Percentiles rank a stretch among this genome's conserved stretches.
These are phyloP conservation scores for Globisporangium parvum DNA, from an alignment of 352 stramenopile genomes.

Conservation along the genomic window DNA sequence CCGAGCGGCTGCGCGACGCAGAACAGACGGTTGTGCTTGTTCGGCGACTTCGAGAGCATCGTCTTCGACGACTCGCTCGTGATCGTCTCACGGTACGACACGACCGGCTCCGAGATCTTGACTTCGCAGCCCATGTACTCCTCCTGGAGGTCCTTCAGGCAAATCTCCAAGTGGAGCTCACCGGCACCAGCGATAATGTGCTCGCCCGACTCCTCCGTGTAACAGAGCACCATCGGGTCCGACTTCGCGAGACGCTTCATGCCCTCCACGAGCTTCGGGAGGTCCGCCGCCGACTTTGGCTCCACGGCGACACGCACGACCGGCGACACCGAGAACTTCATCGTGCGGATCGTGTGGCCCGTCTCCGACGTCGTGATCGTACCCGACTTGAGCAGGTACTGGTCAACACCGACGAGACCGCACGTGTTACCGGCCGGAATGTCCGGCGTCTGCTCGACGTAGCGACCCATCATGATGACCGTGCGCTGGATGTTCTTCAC, in stretches of 20 bases:
- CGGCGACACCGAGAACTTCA: slow-evolving; percentile 99
- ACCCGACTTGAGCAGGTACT: slow-evolving; percentile 99
- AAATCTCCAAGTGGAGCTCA: slow-evolving; percentile 99
- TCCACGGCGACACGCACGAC: slow-evolving; percentile 99
- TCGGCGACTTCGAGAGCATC: slow-evolving; percentile 99
- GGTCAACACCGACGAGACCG: slow-evolving; percentile 98
- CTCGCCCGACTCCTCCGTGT: slow-evolving; percentile 99
- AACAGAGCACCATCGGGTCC: slow-evolving; percentile 99
- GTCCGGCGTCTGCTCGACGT: slow-evolving; percentile 97
- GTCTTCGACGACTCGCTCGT: slow-evolving; percentile 93
- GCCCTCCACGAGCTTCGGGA: slow-evolving; percentile 99
- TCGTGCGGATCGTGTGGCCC: slow-evolving; percentile 98
- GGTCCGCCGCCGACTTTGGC: slow-evolving; percentile 97
- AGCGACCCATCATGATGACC: slow-evolving; percentile 99
- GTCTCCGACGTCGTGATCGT: slow-evolving; percentile 98
- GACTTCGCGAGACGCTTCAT: slow-evolving; percentile 99
- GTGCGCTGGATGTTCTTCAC: slow-evolving; percentile 99
- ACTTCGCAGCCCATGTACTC: slow-evolving; percentile 99
- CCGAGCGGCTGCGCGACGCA: slow-evolving; percentile 89
- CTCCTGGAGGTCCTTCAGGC: slow-evolving; percentile 99
- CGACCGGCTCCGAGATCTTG: slow-evolving; percentile 98
- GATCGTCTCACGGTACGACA: slow-evolving; percentile 99
- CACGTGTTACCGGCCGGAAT: slow-evolving; percentile 99
- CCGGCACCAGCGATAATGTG: slow-evolving; percentile 99
- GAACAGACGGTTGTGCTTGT: slow-evolving; percentile 99